These are phyloP conservation scores for Glonium stellatum DNA, from an alignment of 495 filamentous ascomycete genomes.

Conservation along the genomic window DNA sequence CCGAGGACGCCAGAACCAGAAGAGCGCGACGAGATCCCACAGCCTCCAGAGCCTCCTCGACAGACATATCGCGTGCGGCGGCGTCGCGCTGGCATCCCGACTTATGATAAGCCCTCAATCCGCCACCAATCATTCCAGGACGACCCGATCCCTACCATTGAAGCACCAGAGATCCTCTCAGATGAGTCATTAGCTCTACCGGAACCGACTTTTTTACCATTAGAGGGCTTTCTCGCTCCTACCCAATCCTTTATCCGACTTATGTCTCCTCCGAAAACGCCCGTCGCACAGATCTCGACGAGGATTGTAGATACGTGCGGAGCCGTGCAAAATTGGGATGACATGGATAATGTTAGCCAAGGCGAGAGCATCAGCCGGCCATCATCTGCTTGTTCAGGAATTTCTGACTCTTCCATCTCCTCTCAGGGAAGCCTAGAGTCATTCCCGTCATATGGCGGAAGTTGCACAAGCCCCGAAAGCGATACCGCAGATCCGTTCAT, in stretches of 20 bases:
- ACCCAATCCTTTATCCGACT: slow-evolving; percentile 40
- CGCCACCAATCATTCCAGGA: slow-evolving; percentile 26
- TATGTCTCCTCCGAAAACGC: slow-evolving; percentile 55
- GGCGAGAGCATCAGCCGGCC: slow-evolving; percentile 45
- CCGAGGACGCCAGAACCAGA: slow-evolving; percentile 56
- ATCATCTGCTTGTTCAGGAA: slow-evolving; percentile 52
- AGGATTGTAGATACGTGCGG: slow-evolving; percentile 5
- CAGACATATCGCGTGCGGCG: slow-evolving; percentile 49
- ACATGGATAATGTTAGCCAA: slow-evolving; percentile 15
- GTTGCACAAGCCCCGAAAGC: slow-evolving; percentile 62
- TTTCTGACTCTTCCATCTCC: slow-evolving; percentile 64
- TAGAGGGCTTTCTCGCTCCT: slow-evolving; percentile 44
- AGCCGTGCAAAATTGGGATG: slow-evolving; percentile 25
- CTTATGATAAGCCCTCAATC: slow-evolving; percentile 20
- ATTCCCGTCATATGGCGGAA: slow-evolving; percentile 57
- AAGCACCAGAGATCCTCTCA: slow-evolving; percentile 41
- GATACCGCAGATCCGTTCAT: slow-evolving; percentile 51
- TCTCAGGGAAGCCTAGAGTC: slow-evolving; percentile 60
- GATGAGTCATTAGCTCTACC: slow-evolving; percentile 24
- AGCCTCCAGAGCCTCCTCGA: slow-evolving; percentile 39
- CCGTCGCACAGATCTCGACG: slow-evolving; percentile 46
- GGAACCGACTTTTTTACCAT: slow-evolving; percentile 15
- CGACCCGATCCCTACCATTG: slow-evolving; percentile 54
- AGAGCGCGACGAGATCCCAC: slow-evolving; percentile 37
- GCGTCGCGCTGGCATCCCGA: slow-evolving; percentile 33